phyloP scores from a whole-genome alignment of 225 moss, liverwort and hornwort species.

The Antitrichia curtipendula region DNA sequence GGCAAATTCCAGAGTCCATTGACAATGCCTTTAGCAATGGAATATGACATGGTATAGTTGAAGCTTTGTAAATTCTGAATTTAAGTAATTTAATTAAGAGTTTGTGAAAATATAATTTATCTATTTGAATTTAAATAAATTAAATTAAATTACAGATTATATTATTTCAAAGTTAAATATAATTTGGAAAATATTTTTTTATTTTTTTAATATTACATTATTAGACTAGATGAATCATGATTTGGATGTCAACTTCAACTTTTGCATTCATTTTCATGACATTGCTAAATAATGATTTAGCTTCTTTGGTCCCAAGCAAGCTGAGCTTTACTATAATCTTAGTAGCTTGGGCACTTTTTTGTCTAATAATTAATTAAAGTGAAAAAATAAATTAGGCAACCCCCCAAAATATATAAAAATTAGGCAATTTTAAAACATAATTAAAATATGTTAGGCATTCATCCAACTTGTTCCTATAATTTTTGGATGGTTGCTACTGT shows the following conservation, averaged over 20 bases:
- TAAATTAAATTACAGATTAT: too few species aligned
- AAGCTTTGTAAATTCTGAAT: background rate
- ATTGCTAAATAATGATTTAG: background rate
- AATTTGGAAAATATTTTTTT: rapidly evolving
- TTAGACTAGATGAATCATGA: background rate
- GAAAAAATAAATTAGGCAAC: too few species aligned
- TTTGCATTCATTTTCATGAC: background rate
- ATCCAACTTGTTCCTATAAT: too few species aligned
- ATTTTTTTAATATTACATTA: background rate
- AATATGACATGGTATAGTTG: background rate
- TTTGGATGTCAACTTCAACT: background rate
- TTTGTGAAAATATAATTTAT: too few species aligned
- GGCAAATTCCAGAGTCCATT: background rate
- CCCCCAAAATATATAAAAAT: too few species aligned
- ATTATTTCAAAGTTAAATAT: background rate
- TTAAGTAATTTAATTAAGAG: background rate
- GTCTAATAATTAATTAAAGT: too few species aligned
- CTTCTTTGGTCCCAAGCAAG: too few species aligned
- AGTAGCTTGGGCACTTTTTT: too few species aligned
- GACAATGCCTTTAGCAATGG: background rate
- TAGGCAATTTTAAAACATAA: too few species aligned
- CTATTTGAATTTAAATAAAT: too few species aligned
- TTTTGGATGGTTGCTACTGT: too few species aligned
- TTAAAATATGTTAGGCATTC: too few species aligned
- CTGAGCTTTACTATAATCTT: background rate